These are phyloP conservation scores for Colletotrichum spinosum DNA, from an alignment of 2,329 filamentous ascomycete genomes.

Conservation along the genomic window DNA sequence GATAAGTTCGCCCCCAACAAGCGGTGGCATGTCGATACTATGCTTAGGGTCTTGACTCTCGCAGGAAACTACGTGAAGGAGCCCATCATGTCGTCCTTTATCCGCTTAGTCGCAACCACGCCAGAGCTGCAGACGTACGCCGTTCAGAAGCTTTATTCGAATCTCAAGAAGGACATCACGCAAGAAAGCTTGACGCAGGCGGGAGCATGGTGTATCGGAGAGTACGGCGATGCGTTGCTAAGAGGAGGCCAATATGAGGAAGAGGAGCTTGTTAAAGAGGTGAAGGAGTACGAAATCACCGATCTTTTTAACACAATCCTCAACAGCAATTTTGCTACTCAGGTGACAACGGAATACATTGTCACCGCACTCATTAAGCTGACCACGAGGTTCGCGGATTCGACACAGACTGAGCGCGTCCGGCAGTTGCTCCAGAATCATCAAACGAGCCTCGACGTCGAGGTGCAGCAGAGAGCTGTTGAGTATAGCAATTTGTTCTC, in stretches of 20 bases:
- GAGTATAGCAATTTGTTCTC: constrained; percentile 96
- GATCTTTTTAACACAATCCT: constrained; percentile 94
- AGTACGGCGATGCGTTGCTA: constrained; percentile 93
- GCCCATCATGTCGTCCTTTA: constrained; percentile 95
- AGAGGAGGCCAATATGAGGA: constrained; percentile 93
- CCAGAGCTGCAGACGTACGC: constrained; percentile 96
- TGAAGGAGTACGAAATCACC: constrained; percentile 90
- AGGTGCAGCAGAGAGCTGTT: constrained; percentile 94
- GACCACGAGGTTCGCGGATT: constrained; percentile 85
- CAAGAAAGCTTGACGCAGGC: constrained; percentile 95
- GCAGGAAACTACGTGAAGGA: constrained; percentile 98
- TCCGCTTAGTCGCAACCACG: constrained; percentile 93
- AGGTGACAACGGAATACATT: constrained; percentile 95
- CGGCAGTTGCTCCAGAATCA: constrained; percentile 81
- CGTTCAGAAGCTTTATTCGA: constrained; percentile 92
- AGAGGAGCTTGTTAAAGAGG: constrained; percentile 83
- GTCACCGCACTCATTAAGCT: constrained; percentile 95
- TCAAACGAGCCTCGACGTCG: constrained; percentile 90
- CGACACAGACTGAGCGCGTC: constrained; percentile 87
- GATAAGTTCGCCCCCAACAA: constrained; percentile 97
- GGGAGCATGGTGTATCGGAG: constrained; percentile 96
- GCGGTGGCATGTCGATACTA: constrained; percentile 98
- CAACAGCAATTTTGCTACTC: constrained; percentile 93
- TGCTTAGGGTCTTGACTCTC: constrained; percentile 91
- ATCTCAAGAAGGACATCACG: constrained; percentile 95